These are phyloP conservation scores for Boletus sensibilis DNA, from an alignment of 768 basidiomycete species.

Conservation along the genomic window DNA sequence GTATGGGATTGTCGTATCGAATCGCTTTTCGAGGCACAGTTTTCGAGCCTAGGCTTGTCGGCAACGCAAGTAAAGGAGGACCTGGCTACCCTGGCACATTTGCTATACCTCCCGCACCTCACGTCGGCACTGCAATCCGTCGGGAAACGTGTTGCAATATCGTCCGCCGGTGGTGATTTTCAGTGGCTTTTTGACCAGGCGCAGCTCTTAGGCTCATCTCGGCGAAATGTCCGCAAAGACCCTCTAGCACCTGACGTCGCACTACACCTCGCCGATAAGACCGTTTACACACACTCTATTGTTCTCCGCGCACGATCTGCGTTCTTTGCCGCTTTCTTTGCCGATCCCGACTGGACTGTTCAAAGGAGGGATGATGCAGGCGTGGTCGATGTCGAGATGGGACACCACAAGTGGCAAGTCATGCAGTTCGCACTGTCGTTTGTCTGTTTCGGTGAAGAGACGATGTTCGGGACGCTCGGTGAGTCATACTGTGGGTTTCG, in stretches of 20 bases:
- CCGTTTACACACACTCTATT: conserved; percentile 65
- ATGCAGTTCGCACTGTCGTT: conserved; percentile 76
- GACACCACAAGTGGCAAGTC: conserved; percentile 68
- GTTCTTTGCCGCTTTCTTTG: conserved; percentile 84
- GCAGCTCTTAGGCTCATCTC: conserved; percentile 4
- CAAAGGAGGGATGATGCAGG: conserved; percentile 56
- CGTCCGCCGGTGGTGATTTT: conserved; percentile 54
- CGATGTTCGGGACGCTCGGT: conserved; percentile 74
- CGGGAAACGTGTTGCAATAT: conserved; percentile 51
- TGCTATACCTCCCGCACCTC: conserved; percentile 60
- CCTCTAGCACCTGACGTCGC: conserved; percentile 64
- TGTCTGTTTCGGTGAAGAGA: conserved; percentile 71
- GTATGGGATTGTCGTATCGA: conserved; percentile 80
- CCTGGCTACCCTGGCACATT: conserved; percentile 53
- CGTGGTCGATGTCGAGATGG: conserved; percentile 62
- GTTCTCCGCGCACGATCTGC: conserved; percentile 80
- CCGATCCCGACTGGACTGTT: conserved; percentile 76
- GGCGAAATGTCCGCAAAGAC: conserved; percentile 12
- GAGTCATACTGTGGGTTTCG: conserved; percentile 22
- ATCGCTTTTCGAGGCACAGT: conserved; percentile 40
- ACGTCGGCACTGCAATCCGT: conserved; percentile 54
- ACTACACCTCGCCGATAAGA: conserved; percentile 63
- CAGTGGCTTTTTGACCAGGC: conserved; percentile 43
- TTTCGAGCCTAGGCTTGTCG: conserved; percentile 41
- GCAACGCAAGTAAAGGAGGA: conserved; percentile 58